Evolutionary conservation across 768 basidiomycete genomes (phyloP).

Genomic region (Paxillus involutus): DNA sequence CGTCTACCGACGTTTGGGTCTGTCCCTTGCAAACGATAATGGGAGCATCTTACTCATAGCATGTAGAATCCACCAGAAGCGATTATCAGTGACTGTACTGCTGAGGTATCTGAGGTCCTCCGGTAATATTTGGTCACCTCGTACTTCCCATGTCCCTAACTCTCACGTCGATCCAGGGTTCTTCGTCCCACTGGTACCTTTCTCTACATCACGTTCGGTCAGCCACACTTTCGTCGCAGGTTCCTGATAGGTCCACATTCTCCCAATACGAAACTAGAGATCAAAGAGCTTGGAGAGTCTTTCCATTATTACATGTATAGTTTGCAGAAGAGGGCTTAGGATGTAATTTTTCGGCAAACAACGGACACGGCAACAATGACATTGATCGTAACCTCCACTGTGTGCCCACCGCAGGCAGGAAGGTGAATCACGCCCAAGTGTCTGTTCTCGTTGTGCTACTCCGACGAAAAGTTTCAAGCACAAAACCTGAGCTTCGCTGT

Average conservation of each 20-base stretch:
- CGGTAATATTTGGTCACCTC: conserved; percentile 41
- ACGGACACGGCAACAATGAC: too few relatives aligned
- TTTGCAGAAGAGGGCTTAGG: conserved; percentile 39
- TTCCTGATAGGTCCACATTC: conserved; percentile 49
- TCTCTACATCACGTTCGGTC: conserved; percentile 84
- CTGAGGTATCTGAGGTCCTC: conserved; percentile 75
- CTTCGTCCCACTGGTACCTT: conserved; percentile 62
- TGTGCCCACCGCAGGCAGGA: too few relatives aligned
- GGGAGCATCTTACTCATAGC: conserved; percentile 1
- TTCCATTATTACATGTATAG: conserved; percentile 87
- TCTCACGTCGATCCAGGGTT: conserved; percentile 42
- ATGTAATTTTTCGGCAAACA: neutral
- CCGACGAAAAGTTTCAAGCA: too few relatives aligned
- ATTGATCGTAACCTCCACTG: too few relatives aligned
- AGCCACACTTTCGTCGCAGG: conserved; percentile 81
- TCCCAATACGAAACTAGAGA: conserved; percentile 58
- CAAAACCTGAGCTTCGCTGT: too few relatives aligned
- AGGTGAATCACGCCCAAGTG: too few relatives aligned
- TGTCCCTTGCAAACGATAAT: conserved; percentile 8
- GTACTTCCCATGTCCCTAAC: neutral
- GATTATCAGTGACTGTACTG: conserved; percentile 67
- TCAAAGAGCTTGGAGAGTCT: conserved; percentile 70
- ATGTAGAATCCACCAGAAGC: conserved; percentile 70
- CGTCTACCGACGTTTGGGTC: conserved; percentile 83
- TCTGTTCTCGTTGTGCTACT: too few relatives aligned